phyloP scores from a whole-genome alignment of 106 monocot genomes.

The Alisma plantagoaquatica region DNA sequence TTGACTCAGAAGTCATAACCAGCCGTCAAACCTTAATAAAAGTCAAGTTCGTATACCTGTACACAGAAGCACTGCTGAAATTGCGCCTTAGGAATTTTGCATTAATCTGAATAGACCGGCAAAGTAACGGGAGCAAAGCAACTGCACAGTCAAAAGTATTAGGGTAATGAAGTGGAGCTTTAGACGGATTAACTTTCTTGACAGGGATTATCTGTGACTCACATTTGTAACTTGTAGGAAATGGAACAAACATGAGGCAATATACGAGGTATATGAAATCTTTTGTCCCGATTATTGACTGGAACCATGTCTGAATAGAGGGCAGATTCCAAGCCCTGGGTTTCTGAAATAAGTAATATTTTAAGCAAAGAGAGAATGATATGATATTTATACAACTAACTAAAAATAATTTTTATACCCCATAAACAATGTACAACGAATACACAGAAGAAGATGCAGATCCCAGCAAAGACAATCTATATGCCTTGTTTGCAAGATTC shows the following conservation, averaged over 20 bases:
- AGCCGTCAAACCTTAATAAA: too few relatives aligned
- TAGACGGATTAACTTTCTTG: too few relatives aligned
- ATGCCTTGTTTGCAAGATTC: constrained; percentile 46
- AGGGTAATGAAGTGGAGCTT: too few relatives aligned
- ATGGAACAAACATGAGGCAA: constrained; percentile 60
- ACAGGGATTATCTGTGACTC: too few relatives aligned
- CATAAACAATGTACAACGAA: constrained; percentile 50
- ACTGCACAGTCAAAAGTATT: too few relatives aligned
- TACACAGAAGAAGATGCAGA: constrained; percentile 53
- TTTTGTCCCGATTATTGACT: constrained; percentile 52
- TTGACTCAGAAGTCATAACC: too few relatives aligned
- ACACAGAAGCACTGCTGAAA: constrained; percentile 46
- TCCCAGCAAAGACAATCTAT: constrained; percentile 58
- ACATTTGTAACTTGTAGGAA: constrained; percentile 61
- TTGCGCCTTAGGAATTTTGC: constrained; percentile 65
- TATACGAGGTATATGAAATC: constrained; percentile 73
- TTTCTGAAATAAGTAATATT: constrained; percentile 29
- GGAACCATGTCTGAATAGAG: constrained; percentile 58
- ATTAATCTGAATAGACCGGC: constrained; percentile 55
- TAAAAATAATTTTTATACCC: constrained; percentile 42
- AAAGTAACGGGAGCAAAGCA: constrained; percentile 75
- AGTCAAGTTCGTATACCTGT: too few relatives aligned
- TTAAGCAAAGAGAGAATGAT: not conserved
- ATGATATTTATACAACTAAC: not conserved
- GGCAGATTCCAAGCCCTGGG: constrained; percentile 76